Base-by-base conservation (phyloP, 2,329 filamentous ascomycete species). In the Epichloe gansuensis region DNA sequence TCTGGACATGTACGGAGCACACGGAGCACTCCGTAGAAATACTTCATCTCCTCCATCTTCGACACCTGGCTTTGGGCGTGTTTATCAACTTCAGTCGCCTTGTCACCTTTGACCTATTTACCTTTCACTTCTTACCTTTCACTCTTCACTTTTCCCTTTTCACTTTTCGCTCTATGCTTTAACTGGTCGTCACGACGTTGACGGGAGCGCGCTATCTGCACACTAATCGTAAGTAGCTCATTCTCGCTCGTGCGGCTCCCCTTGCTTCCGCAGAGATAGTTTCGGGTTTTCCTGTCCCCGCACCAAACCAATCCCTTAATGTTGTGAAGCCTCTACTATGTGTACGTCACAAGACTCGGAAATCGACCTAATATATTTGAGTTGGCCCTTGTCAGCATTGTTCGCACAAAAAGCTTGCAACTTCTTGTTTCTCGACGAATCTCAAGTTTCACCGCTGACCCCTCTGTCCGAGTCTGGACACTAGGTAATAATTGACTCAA, bases 401-500 rank as follows among this genome's bases (percentile, higher is more conserved):
- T 21, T 21, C 17, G 17, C 17, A 21, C 17, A 21, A 6, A 23
- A 8, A 15, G 38, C 13, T 13, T 12, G 31, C 13, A 23, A 17
- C 31, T 25, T 12, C 23, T 23, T 23, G 23, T 23, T 23, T 13
- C 41, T 3, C 27, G 4, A 27, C 41, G 11, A 40, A 38, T 39
- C 43, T 39, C 27, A 11, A n/a, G 27, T 45, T 46, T 46, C 49
- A 38, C 49, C 35, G 44, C 52, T 49, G 36, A 51, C 41, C 44
- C 35, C 34, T 41, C 34, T 41, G 21, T 21, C 15, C 39, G 34
- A 46, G 31, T 27, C 27, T 35, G 43, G n/a, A 34, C 23, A 4
- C 27, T 25, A 50, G 40, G 27, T 50, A 46, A 46, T 45, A 50
- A 44, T 42, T 40, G 41, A 27, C 49, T 44, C 49, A 40, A 50